phyloP scores from a whole-genome alignment of 257 asterid genomes.

The Scutellaria baicalensis region DNA sequence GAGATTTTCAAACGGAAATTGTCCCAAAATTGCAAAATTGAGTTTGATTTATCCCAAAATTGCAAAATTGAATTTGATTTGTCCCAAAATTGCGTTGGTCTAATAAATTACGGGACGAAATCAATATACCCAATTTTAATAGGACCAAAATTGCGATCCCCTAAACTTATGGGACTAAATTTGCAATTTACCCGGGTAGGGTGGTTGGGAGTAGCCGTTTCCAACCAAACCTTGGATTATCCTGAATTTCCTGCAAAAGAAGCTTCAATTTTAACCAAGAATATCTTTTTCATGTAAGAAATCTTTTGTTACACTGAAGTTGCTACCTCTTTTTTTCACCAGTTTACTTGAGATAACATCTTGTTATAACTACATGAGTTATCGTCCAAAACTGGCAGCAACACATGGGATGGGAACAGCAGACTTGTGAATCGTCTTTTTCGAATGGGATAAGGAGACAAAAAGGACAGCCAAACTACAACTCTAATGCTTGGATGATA shows the following conservation, averaged over 20 bases:
- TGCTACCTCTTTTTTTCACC: background rate
- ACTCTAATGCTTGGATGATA: background rate
- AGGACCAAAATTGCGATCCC: no score
- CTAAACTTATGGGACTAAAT: no score
- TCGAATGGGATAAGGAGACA: slow-evolving; percentile 5
- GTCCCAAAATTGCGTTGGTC: no score
- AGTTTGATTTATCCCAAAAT: no score
- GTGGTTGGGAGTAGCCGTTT: slow-evolving; percentile 32
- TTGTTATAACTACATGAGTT: background rate
- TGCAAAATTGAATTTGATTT: no score
- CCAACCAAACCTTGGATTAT: background rate
- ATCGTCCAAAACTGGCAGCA: slow-evolving; percentile 6
- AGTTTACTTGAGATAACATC: background rate
- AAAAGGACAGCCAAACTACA: slow-evolving; percentile 7
- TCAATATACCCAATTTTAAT: no score
- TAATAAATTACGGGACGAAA: no score
- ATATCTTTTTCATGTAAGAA: background rate
- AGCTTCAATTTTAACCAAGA: background rate
- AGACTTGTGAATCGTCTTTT: slow-evolving; percentile 18
- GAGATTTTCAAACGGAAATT: no score
- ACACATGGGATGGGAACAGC: slow-evolving; percentile 22
- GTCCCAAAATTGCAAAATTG: no score
- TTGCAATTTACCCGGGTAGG: no score
- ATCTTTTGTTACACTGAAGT: slow-evolving; percentile 5
- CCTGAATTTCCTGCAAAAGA: background rate